A percentile compares a stretch with the other conserved stretches of the same genome.
Evolutionary conservation across 2,329 filamentous ascomycete genomes (phyloP).

Genomic region (Nemania sp.): DNA sequence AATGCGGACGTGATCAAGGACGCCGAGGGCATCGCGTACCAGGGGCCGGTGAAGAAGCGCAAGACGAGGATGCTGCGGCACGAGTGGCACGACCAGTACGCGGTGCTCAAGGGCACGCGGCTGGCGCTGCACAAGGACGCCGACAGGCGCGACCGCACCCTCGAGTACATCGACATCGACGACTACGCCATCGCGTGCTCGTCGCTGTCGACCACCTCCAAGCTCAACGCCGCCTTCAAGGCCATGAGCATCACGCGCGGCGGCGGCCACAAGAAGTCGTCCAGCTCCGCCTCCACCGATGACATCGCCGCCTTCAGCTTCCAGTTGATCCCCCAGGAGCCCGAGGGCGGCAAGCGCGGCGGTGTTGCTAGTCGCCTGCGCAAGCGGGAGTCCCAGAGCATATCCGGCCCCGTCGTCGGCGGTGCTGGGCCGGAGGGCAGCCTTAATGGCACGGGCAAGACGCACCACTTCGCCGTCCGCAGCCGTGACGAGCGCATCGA

Average conservation of each 20-base stretch:
- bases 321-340: slow-evolving; percentile 81
- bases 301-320: slow-evolving; percentile 81
- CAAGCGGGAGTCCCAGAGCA: slow-evolving; percentile 63
- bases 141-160: slow-evolving; percentile 64
- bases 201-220: slow-evolving; percentile 77
- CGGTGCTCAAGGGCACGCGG: slow-evolving; percentile 81
- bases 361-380: slow-evolving; percentile 59
- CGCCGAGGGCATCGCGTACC: slow-evolving; percentile 71
- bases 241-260: slow-evolving; percentile 72
- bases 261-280: slow-evolving; percentile 49
- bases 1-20: slow-evolving; percentile 51
- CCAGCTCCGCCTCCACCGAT: slow-evolving; percentile 61
- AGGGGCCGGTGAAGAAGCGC: slow-evolving; percentile 94
- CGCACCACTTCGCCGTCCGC: slow-evolving; percentile 93
- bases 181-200: slow-evolving; percentile 91
- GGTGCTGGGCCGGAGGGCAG: slow-evolving; percentile 49
- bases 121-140: slow-evolving; percentile 80
- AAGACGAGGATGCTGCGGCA: slow-evolving; percentile 89
- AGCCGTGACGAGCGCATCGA: slow-evolving; percentile 91
- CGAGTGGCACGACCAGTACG: slow-evolving; percentile 94
- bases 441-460: slow-evolving; percentile 77
- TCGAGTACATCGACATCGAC: slow-evolving; percentile 87
- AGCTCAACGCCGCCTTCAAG: slow-evolving; percentile 89
- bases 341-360: slow-evolving; percentile 63
- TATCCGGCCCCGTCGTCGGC: slow-evolving; percentile 51